A percentile compares a stretch with the other conserved stretches of the same genome.
Conservation (phyloP, 208 protist species). For the Dictyostelium gargantuum region DNA sequence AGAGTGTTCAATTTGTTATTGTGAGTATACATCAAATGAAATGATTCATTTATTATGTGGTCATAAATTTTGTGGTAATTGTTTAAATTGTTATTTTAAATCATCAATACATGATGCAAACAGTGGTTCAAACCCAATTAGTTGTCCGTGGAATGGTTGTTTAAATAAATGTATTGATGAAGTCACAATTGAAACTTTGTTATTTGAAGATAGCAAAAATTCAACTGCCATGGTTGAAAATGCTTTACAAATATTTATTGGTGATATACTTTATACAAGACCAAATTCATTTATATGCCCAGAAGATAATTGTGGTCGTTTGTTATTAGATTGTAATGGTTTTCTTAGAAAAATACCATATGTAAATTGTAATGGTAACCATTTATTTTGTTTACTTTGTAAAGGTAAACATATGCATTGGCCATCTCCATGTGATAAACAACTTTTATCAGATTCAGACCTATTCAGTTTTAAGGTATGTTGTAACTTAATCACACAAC, state of each 20-base stretch:
- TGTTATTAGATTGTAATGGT: background rate
- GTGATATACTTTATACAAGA: background rate
- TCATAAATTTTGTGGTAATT: slow-evolving; percentile 1
- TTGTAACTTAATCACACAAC: no score
- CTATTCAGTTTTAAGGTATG: no score
- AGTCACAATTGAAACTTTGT: background rate
- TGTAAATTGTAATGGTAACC: background rate
- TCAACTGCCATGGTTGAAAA: background rate
- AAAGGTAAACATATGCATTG: background rate
- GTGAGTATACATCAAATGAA: background rate
- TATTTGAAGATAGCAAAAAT: no score
- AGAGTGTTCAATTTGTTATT: slow-evolving; percentile 27
- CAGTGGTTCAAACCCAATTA: background rate
- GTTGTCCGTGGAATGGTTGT: background rate
- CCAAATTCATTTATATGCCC: background rate
- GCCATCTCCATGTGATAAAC: background rate
- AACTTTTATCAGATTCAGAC: background rate
- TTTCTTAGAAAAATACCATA: background rate
- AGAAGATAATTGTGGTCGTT: background rate
- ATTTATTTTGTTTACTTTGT: background rate
- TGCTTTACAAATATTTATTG: background rate
- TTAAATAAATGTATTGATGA: slow-evolving; percentile 2
- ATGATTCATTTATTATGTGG: background rate
- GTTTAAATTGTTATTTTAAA: background rate
- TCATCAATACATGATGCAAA: background rate